Conservation (phyloP, 1,139 yeast species). For the Nakaseomyces glabratus region DNA sequence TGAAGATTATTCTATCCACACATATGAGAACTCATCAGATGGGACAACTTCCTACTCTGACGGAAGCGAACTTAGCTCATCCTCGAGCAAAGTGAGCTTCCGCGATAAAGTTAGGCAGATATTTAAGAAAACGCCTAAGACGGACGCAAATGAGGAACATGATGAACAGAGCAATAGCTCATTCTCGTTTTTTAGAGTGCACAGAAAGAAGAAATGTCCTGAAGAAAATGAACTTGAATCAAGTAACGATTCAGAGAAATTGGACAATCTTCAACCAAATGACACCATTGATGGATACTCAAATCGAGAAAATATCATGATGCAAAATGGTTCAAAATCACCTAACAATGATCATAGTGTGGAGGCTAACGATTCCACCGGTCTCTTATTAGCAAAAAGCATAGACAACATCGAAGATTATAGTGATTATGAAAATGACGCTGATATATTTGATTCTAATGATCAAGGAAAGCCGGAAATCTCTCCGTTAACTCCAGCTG, state of each 20-base stretch:
- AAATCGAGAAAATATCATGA: too few relatives aligned
- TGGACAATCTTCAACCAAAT: too few relatives aligned
- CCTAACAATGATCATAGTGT: too few relatives aligned
- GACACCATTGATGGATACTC: too few relatives aligned
- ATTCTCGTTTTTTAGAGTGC: slow-evolving; percentile 1
- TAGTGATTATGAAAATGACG: too few relatives aligned
- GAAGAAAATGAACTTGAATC: not conserved
- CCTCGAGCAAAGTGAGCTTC: not conserved
- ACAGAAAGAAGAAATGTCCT: not conserved
- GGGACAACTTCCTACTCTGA: slow-evolving; percentile 2
- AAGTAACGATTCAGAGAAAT: too few relatives aligned
- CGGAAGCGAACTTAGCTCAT: not conserved
- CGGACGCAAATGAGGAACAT: not conserved
- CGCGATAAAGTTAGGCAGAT: not conserved
- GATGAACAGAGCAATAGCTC: not conserved
- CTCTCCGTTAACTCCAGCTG: slow-evolving; percentile 3
- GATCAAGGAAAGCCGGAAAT: too few relatives aligned
- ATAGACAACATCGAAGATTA: too few relatives aligned
- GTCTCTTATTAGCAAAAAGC: too few relatives aligned
- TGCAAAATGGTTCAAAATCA: too few relatives aligned
- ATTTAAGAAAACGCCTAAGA: not conserved
- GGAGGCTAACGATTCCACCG: too few relatives aligned
- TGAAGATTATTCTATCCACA: slow-evolving; percentile 6
- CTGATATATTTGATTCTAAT: too few relatives aligned
- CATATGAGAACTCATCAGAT: slow-evolving; percentile 4